Evolutionary conservation across 202 grass and related monocot species (phyloP).

Genomic region (Saccharum hybrid): DNA sequence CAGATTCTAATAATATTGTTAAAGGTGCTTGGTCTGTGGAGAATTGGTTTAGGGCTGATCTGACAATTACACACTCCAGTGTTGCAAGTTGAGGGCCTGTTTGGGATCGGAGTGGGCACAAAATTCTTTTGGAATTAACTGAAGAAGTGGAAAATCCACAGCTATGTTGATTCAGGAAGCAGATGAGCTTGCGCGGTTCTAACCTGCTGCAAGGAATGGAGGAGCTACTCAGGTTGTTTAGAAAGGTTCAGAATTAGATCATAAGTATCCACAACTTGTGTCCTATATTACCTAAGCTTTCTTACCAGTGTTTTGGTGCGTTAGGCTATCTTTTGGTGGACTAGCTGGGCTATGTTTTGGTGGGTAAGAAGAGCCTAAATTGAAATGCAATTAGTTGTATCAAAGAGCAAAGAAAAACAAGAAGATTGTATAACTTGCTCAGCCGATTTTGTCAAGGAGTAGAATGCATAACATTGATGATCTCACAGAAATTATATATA

Average conservation of each 20-base stretch:
- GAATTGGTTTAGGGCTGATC: not conserved
- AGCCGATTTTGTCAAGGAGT: not conserved
- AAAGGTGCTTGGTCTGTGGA: not conserved
- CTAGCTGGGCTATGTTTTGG: not conserved
- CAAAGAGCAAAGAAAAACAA: not conserved
- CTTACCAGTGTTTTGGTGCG: conserved; percentile 4
- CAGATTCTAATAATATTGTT: not conserved
- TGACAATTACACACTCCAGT: no score
- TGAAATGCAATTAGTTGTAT: not conserved
- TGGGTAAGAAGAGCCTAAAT: conserved; percentile 13
- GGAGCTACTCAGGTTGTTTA: conserved; percentile 12
- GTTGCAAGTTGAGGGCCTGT: not conserved
- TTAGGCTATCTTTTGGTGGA: conserved; percentile 29
- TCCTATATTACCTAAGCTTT: not conserved
- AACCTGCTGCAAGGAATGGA: conserved; percentile 4
- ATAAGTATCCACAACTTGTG: not conserved
- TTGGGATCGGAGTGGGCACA: no score
- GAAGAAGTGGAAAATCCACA: not conserved
- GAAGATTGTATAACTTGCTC: not conserved
- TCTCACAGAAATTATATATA: not conserved
- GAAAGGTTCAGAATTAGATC: not conserved
- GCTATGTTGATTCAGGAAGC: not conserved
- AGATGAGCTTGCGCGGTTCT: not conserved
- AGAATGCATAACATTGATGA: not conserved
- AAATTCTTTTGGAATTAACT: not conserved